Evolutionary conservation across 2,329 filamentous ascomycete species (phyloP).

Genomic region (Microsporum canis): DNA sequence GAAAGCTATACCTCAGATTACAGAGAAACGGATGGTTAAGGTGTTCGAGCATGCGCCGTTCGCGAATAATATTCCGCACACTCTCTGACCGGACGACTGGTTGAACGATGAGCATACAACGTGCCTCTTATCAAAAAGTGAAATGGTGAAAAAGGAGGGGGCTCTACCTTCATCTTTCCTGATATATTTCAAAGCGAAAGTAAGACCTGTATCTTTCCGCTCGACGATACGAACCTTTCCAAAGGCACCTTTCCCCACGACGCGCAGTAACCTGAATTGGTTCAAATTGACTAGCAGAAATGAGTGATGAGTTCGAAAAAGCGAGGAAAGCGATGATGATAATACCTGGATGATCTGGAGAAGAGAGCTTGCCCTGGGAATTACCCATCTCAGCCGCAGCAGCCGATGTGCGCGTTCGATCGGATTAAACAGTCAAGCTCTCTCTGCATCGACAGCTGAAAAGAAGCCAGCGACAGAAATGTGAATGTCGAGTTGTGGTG

Average conservation of each 20-base stretch:
- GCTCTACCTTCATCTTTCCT: constrained; percentile 88
- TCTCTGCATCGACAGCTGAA: background rate
- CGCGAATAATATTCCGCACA: constrained; percentile 94
- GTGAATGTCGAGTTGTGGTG: background rate
- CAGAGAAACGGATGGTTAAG: constrained; percentile 96
- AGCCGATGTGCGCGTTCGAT: constrained; percentile 2
- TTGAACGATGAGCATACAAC: constrained; percentile 2
- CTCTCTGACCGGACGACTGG: constrained; percentile 93
- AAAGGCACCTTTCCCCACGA: constrained; percentile 95
- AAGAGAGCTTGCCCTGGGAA: constrained; percentile 84
- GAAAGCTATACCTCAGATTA: constrained; percentile 97
- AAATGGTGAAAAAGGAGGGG: background rate
- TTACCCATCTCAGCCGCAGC: constrained; percentile 61
- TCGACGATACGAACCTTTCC: constrained; percentile 98
- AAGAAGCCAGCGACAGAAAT: background rate
- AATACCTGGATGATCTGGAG: constrained; percentile 82
- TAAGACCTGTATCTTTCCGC: constrained; percentile 84
- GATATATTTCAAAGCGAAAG: constrained; percentile 96
- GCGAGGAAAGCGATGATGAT: constrained; percentile 23
- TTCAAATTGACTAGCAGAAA: constrained; percentile 75
- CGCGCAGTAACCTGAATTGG: constrained; percentile 87
- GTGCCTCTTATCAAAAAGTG: background rate
- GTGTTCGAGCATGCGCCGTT: constrained; percentile 95
- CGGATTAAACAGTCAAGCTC: background rate
- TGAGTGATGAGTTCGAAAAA: background rate